Conservation (phyloP, 257 asterid genomes). For the Nicotiana tomentosiformis region DNA sequence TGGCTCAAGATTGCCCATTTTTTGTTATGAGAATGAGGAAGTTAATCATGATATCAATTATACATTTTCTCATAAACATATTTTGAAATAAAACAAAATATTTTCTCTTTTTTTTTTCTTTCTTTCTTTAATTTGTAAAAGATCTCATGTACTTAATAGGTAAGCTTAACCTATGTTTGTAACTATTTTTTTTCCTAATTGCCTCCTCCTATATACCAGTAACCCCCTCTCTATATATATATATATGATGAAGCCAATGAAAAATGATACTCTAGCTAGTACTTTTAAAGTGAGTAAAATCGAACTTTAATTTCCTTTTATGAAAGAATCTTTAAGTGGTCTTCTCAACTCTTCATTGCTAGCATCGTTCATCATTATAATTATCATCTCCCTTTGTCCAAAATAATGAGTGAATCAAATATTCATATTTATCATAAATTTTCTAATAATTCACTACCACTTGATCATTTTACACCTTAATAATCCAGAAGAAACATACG, state of each 20-base stretch:
- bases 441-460: not conserved
- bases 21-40: not conserved
- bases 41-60: too few species aligned
- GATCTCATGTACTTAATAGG: not conserved
- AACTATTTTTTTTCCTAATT: not conserved
- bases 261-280: not conserved
- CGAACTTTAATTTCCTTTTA: not conserved
- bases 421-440: not conserved
- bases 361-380: not conserved
- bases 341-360: not conserved
- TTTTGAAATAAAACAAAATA: not conserved
- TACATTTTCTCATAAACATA: not conserved
- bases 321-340: not conserved
- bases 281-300: not conserved
- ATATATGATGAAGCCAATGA: not conserved
- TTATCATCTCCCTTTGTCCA: not conserved
- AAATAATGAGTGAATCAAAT: not conserved
- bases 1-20: too few species aligned
- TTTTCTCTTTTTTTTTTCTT: too few species aligned
- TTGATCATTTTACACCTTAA: not conserved
- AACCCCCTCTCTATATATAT: not conserved
- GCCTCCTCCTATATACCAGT: not conserved
- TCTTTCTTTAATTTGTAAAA: not conserved
- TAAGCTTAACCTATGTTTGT: not conserved
- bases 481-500: not conserved